These are phyloP conservation scores for Punica granatum DNA, from an alignment of 345 rosid species.

Conservation along the genomic window DNA sequence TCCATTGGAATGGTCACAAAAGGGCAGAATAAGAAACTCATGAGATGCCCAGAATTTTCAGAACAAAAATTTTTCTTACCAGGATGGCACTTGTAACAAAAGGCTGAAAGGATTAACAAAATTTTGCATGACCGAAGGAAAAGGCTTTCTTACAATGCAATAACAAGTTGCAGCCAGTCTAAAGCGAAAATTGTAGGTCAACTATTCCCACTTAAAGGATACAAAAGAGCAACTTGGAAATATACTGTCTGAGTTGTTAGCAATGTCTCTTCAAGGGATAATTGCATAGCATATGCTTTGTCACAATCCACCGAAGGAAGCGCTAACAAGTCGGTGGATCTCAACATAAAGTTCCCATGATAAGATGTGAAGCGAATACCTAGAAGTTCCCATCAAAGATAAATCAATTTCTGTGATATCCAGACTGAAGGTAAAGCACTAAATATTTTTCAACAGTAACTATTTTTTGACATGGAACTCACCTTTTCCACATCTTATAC, in stretches of 20 bases:
- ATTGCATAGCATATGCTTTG: conserved; percentile 96
- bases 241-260: conserved; percentile 82
- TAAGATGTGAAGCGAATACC: conserved; percentile 90
- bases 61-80: neutral
- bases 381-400: conserved; percentile 27
- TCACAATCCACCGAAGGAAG: conserved; percentile 99
- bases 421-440: neutral
- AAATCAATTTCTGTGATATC: neutral
- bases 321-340: conserved; percentile 89
- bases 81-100: neutral
- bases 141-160: neutral
- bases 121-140: neutral
- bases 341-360: conserved; percentile 98
- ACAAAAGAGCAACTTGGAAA: conserved; percentile 98
- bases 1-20: neutral
- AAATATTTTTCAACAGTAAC: neutral
- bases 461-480: conserved; percentile 4
- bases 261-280: conserved; percentile 87
- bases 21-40: neutral
- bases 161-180: neutral
- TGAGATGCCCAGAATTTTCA: neutral
- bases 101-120: neutral
- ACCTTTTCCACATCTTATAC: conserved; percentile 99
- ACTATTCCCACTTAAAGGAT: conserved; percentile 42
- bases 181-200: neutral